These are phyloP conservation scores for Curvularia verruculosa DNA, from an alignment of 2,329 filamentous ascomycete species.

Conservation along the genomic window DNA sequence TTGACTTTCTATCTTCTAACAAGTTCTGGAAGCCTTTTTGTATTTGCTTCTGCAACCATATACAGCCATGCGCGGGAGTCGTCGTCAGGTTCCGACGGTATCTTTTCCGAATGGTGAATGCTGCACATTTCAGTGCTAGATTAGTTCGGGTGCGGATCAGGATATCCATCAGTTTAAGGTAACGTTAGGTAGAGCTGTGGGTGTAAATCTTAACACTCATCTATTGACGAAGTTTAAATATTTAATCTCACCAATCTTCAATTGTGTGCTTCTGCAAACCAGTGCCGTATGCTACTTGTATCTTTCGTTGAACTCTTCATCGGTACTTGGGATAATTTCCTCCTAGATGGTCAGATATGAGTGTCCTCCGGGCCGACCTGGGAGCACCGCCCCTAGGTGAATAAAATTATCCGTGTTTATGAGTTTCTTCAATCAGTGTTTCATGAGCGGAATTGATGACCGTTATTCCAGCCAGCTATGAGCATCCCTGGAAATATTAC, in stretches of 20 bases:
- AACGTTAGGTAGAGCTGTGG: neutral
- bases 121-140: neutral
- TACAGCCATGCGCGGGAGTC: neutral
- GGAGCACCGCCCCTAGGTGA: neutral
- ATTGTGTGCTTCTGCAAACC: neutral
- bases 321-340: too few relatives aligned
- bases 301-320: too few relatives aligned
- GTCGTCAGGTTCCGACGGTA: slow-evolving; percentile 1
- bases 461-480: neutral
- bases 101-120: neutral
- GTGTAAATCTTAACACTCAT: neutral
- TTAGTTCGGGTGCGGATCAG: neutral
- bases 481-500: neutral
- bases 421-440: slow-evolving; percentile 1
- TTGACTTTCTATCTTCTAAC: neutral
- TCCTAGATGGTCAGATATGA: too few relatives aligned
- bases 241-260: neutral
- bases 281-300: too few relatives aligned
- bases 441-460: neutral
- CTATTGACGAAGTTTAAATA: neutral
- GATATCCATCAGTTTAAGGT: neutral
- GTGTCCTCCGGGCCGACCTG: too few relatives aligned
- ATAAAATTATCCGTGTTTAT: neutral
- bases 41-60: neutral
- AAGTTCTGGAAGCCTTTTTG: slow-evolving; percentile 2